Conservation (phyloP, 768 basidiomycete species). For the Mycena latifolia region DNA sequence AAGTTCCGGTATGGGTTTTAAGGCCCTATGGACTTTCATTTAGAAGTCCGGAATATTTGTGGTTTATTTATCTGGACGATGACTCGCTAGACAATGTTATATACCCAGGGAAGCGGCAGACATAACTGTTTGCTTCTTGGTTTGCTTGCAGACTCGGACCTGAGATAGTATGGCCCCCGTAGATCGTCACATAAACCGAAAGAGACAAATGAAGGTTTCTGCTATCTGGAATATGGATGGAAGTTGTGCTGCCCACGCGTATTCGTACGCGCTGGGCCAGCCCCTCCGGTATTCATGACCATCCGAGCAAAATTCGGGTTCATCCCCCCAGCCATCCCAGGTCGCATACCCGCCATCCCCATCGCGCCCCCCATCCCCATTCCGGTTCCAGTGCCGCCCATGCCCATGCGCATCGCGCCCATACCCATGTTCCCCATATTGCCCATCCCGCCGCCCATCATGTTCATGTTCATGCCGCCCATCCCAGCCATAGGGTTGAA, state of each 20-base stretch:
- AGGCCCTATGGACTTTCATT: not conserved
- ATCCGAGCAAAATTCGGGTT: constrained; percentile 49
- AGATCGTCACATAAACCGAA: not conserved
- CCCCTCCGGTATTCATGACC: constrained; percentile 52
- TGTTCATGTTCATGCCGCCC: constrained; percentile 45
- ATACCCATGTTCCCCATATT: constrained; percentile 47
- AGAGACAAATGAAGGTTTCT: not conserved
- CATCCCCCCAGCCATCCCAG: constrained; percentile 39
- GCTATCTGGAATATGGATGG: constrained; percentile 74
- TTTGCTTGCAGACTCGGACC: too few relatives aligned
- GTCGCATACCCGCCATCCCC: constrained; percentile 40
- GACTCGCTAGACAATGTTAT: too few relatives aligned
- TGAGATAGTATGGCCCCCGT: too few relatives aligned
- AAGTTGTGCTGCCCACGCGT: constrained; percentile 70
- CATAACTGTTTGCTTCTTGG: too few relatives aligned
- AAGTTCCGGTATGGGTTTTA: constrained; percentile 21
- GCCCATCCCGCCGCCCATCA: constrained; percentile 42
- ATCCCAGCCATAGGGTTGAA: constrained; percentile 30
- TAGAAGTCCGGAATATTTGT: too few relatives aligned
- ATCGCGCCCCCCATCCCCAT: constrained; percentile 28
- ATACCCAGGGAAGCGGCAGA: too few relatives aligned
- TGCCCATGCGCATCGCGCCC: constrained; percentile 53
- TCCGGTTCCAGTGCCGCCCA: constrained; percentile 45
- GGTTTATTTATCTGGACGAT: too few relatives aligned
- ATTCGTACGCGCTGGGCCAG: constrained; percentile 62